Evolutionary conservation across 2,329 filamentous ascomycete genomes (phyloP).

Genomic region (Sphaerostilbella broomeana): DNA sequence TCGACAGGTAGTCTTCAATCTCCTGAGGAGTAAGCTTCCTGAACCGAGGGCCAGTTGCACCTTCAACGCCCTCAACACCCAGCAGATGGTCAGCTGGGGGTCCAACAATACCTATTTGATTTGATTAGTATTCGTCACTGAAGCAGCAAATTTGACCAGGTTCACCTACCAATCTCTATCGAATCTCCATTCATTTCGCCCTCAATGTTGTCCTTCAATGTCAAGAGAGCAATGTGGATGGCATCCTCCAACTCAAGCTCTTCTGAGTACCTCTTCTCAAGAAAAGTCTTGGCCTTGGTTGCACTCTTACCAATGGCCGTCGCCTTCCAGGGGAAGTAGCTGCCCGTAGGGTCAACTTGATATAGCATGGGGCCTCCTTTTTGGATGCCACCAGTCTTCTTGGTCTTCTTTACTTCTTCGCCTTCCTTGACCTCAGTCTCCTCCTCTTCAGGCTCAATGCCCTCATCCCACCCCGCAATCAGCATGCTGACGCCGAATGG

Average conservation of each 20-base stretch:
- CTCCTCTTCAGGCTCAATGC: conserved; percentile 78
- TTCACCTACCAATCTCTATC: conserved; percentile 80
- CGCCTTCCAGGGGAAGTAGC: conserved; percentile 99
- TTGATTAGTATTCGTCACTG: neutral
- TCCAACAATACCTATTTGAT: conserved; percentile 73
- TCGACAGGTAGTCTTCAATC: conserved; percentile 98
- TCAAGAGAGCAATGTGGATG: conserved; percentile 94
- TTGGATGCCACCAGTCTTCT: conserved; percentile 90
- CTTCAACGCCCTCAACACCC: conserved; percentile 83
- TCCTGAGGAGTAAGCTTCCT: conserved; percentile 94
- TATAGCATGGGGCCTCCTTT: conserved; percentile 97
- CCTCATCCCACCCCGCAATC: conserved; percentile 96
- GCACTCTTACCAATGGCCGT: conserved; percentile 98
- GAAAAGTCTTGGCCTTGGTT: conserved; percentile 95
- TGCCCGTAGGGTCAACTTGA: conserved; percentile 97
- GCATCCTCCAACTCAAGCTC: conserved; percentile 95
- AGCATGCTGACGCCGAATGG: conserved; percentile 95
- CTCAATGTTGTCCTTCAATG: conserved; percentile 98
- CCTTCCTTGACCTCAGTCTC: conserved; percentile 49
- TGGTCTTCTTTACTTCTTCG: conserved; percentile 67
- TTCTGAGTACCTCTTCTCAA: conserved; percentile 98
- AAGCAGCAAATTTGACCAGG: neutral
- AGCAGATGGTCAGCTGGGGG: conserved; percentile 89
- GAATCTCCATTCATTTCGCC: conserved; percentile 99
- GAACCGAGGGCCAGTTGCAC: conserved; percentile 79